phyloP scores from a whole-genome alignment of 441 rosid species.

The Macaranga tanarius region DNA sequence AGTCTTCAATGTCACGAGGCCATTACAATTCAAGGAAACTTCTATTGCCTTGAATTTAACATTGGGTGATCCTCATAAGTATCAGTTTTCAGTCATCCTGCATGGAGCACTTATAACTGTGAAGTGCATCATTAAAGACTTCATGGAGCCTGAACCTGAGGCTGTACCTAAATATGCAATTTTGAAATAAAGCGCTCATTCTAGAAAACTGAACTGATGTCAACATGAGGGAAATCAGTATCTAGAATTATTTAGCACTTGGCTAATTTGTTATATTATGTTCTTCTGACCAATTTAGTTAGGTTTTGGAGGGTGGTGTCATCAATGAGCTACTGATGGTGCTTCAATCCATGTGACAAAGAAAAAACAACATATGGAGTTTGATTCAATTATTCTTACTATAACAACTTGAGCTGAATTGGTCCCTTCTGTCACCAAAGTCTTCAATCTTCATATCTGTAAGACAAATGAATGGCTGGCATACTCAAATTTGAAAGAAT shows the following conservation, averaged over 20 bases:
- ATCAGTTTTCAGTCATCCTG: neutral
- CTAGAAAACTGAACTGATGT: neutral
- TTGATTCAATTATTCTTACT: neutral
- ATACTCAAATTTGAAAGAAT: conserved; percentile 2
- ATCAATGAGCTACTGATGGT: neutral
- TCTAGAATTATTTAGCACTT: neutral
- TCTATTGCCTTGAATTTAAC: neutral
- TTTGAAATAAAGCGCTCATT: neutral
- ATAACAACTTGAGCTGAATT: neutral
- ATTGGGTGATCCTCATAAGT: neutral
- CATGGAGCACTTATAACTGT: neutral
- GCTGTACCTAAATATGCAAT: neutral
- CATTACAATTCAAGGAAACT: neutral
- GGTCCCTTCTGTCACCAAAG: neutral
- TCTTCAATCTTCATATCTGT: neutral
- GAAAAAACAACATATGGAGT: neutral
- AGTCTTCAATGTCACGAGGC: no score
- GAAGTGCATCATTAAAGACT: neutral
- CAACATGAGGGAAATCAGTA: neutral
- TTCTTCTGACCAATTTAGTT: neutral
- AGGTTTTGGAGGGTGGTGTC: conserved; percentile 3
- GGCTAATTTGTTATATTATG: neutral
- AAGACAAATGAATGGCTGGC: neutral
- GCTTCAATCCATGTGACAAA: neutral
- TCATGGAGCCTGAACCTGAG: neutral